Conservation (phyloP, 768 basidiomycete species). For the Lentinula guzmanii region DNA sequence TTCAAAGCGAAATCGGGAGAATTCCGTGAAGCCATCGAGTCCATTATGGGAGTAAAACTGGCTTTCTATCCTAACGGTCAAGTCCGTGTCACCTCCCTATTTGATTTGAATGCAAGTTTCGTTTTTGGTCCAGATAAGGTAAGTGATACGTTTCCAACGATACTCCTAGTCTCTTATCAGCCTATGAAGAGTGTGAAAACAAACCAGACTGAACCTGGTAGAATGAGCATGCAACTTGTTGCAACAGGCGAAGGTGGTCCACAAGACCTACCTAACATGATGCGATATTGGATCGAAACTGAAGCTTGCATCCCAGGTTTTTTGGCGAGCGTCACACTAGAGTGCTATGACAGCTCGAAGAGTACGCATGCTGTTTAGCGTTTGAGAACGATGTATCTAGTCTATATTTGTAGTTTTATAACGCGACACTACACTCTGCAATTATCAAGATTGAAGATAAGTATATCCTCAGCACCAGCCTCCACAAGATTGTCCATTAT, state of each 20-base stretch:
- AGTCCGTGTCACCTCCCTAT: conserved; percentile 86
- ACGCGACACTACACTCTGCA: conserved; percentile 65
- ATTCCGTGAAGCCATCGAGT: conserved; percentile 86
- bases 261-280: conserved; percentile 65
- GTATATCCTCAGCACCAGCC: conserved; percentile 85
- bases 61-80: conserved; percentile 89
- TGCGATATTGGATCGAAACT: conserved; percentile 83
- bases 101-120: conserved; percentile 81
- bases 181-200: conserved; percentile 14
- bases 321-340: conserved; percentile 81
- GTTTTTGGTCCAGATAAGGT: conserved; percentile 64
- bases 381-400: not conserved
- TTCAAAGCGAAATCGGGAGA: conserved; percentile 83
- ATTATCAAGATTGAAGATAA: conserved; percentile 88
- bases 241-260: conserved; percentile 72
- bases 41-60: conserved; percentile 87
- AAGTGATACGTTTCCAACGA: conserved; percentile 17
- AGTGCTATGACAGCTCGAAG: conserved; percentile 80
- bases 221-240: conserved; percentile 63
- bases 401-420: not conserved
- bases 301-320: conserved; percentile 88
- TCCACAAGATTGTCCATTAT: conserved; percentile 85
- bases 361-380: conserved; percentile 1
- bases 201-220: conserved; percentile 28
- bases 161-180: conserved; percentile 11